These are phyloP conservation scores for Annulohypoxylon stygium DNA, from an alignment of 495 filamentous ascomycete genomes.

Conservation along the genomic window DNA sequence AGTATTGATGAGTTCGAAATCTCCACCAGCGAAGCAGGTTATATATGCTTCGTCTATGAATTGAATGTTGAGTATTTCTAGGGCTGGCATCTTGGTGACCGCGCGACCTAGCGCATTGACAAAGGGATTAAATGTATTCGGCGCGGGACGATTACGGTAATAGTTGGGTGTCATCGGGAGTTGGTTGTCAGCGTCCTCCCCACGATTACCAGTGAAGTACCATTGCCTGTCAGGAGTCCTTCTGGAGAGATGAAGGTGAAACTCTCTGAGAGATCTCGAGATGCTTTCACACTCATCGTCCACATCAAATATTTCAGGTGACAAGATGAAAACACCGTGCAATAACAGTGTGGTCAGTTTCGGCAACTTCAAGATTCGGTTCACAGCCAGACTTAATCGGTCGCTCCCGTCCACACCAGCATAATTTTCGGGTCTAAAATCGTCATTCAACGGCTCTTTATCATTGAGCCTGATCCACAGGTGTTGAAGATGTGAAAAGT, in stretches of 20 bases:
- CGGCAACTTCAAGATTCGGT: constrained; percentile 20
- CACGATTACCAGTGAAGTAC: constrained; percentile 18
- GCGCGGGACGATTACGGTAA: constrained; percentile 13
- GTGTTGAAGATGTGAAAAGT: constrained; percentile 9
- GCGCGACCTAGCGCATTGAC: constrained; percentile 16
- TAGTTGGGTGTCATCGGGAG: not conserved
- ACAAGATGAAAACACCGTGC: not conserved
- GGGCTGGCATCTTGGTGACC: constrained; percentile 16
- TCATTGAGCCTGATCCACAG: not conserved
- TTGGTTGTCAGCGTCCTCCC: not conserved
- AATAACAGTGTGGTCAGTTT: not conserved
- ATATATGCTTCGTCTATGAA: not conserved
- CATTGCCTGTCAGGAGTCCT: constrained; percentile 8
- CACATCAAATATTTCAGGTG: constrained; percentile 16
- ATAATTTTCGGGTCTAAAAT: constrained; percentile 17
- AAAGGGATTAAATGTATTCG: constrained; percentile 19
- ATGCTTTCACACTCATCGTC: not conserved
- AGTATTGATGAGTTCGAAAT: too few species aligned
- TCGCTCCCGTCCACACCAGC: constrained; percentile 10
- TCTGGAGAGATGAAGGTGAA: constrained; percentile 8
- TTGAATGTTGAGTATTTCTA: not conserved
- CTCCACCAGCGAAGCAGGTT: not conserved
- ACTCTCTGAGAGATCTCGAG: constrained; percentile 4
- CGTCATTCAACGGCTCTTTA: constrained; percentile 11
- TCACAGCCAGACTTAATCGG: constrained; percentile 19